Base-by-base conservation (phyloP, 1,284 basidiomycete species). In the Melanopsichium pennsylvanicum region DNA sequence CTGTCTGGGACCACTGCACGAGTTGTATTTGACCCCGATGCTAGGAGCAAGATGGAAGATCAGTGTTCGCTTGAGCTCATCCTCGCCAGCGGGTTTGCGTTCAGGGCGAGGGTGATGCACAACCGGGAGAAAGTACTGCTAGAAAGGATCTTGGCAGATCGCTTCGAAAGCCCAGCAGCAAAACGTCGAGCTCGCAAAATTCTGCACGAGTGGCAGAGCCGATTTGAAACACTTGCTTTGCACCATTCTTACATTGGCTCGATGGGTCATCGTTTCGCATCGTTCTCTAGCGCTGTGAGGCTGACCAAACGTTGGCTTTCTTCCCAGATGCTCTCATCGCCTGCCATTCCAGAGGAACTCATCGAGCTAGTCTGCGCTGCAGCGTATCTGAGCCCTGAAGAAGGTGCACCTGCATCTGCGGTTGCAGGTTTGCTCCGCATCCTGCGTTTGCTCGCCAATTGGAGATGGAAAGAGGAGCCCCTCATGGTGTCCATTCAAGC, bases 281-380 rank as follows among this genome's bases (percentile, higher is more conserved):
- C 92, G 6, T 96, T 89, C 78, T 85, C 91, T 2, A 88, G 89
- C 6, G 93, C 93, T 0, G 89, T 91, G 18, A 86, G 96, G 23
- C 85, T 98, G 19, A 86, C 91, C 34, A 95, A 97, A 83, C 87
- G 96, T 43, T 99, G 96, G 96, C 83, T 97, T 40, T 87, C 89
- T 0, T 85, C 89, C 2, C 96, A 98, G 81, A 91, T 95, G 89
- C 86, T 97, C 19, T 56, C 72, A 12, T 84, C 91, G 15, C 83
- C 85, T 2, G 88, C 92, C 69, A 83, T 94, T 35, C 85, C 86
- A 5, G 86, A 88, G 50, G 92, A 97, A 80, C 87, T 87, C 0
- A 85, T 92, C 38, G 96, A 99, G 82, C 83, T 98, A 11, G 80
- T 98, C 25, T 90, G 89, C 73, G 91, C 91, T 0, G 79, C 81